These are phyloP conservation scores for Caloboletus inedulis DNA, from an alignment of 1,284 basidiomycete genomes.

Conservation along the genomic window DNA sequence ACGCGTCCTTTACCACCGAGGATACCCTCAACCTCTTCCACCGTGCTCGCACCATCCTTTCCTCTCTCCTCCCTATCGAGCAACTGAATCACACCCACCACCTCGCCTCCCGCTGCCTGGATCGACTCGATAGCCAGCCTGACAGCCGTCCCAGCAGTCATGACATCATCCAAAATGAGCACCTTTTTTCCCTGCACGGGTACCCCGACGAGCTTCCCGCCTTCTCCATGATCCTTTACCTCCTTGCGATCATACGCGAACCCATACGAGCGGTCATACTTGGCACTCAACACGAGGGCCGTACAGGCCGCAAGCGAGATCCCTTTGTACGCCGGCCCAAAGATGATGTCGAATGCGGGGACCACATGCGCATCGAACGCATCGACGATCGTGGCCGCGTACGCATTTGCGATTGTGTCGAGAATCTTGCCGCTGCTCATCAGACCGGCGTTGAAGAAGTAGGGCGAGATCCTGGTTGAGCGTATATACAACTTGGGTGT, in stretches of 20 bases:
- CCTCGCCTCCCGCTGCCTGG: constrained; percentile 61
- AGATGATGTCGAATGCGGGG: constrained; percentile 84
- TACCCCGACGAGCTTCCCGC: constrained; percentile 90
- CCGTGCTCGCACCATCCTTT: constrained; percentile 64
- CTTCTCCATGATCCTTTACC: constrained; percentile 94
- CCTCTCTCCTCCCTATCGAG: constrained; percentile 92
- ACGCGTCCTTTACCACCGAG: constrained; percentile 64
- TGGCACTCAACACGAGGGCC: constrained; percentile 69
- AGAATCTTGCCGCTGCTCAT: constrained; percentile 86
- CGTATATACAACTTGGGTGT: background rate
- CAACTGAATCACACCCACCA: constrained; percentile 90
- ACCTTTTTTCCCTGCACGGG: constrained; percentile 77
- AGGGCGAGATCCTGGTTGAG: constrained; percentile 73
- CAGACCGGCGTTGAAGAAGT: constrained; percentile 95
- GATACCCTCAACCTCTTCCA: constrained; percentile 81
- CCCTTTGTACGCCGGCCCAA: constrained; percentile 98
- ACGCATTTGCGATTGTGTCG: constrained; percentile 79
- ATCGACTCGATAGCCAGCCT: constrained; percentile 79
- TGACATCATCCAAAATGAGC: constrained; percentile 93
- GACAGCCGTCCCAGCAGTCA: constrained; percentile 94
- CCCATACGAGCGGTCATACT: constrained; percentile 67
- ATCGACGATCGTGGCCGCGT: constrained; percentile 72
- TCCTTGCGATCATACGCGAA: constrained; percentile 96
- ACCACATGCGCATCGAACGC: constrained; percentile 46
- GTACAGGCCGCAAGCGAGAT: constrained; percentile 93